phyloP scores from a whole-genome alignment of 495 filamentous ascomycete genomes.

The Trypethelium eluteriae region DNA sequence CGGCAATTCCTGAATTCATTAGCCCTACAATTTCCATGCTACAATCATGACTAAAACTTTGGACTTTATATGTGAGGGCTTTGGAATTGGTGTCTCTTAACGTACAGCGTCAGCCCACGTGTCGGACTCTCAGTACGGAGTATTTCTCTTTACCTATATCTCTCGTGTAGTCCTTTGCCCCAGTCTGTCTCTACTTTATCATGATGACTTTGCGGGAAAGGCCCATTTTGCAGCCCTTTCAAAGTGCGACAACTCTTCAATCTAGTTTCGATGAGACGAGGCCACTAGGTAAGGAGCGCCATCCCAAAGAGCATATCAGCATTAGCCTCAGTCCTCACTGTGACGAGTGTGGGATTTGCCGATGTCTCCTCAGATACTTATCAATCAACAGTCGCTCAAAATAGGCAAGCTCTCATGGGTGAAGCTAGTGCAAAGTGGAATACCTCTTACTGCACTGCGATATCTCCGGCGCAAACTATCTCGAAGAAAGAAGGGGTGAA shows the following conservation, averaged over 20 bases:
- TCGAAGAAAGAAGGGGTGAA: not conserved
- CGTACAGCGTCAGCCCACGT: too few relatives aligned
- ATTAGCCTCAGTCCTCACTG: not conserved
- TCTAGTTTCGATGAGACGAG: not conserved
- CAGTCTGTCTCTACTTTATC: constrained; percentile 3
- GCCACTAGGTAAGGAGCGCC: too few relatives aligned
- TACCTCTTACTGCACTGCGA: not conserved
- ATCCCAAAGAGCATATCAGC: not conserved
- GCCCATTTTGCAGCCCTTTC: not conserved
- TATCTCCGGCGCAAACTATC: not conserved
- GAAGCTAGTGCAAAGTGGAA: not conserved
- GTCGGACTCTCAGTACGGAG: too few relatives aligned
- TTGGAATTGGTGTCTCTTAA: too few relatives aligned
- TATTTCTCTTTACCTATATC: too few relatives aligned
- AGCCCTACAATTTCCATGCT: too few relatives aligned
- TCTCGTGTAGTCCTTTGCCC: not conserved
- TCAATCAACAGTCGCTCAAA: not conserved
- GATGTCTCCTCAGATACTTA: not conserved
- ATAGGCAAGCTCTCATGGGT: not conserved
- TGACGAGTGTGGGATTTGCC: not conserved
- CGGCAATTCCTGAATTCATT: too few relatives aligned
- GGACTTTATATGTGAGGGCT: too few relatives aligned
- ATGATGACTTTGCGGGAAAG: constrained; percentile 11
- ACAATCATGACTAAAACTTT: too few relatives aligned
- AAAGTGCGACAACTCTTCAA: not conserved